These are phyloP conservation scores for Ramalina intermedia DNA, from an alignment of 495 filamentous ascomycete species.

Conservation along the genomic window DNA sequence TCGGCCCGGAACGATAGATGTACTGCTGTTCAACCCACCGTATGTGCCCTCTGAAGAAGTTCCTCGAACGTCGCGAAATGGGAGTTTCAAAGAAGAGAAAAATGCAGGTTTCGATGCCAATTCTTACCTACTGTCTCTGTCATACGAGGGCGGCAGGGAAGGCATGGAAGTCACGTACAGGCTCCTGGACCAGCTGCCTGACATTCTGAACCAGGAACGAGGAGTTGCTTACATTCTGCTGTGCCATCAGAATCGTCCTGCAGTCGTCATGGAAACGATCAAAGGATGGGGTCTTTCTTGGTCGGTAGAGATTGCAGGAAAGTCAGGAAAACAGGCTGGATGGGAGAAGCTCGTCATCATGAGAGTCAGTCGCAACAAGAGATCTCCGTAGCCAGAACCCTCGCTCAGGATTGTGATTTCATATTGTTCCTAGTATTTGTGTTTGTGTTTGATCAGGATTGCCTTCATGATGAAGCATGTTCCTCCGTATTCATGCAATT, in stretches of 20 bases:
- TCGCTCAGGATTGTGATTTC: neutral
- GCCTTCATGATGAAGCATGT: too few relatives aligned
- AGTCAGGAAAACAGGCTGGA: conserved; percentile 70
- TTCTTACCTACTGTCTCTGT: conserved; percentile 67
- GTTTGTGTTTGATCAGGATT: too few relatives aligned
- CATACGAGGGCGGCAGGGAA: conserved; percentile 75
- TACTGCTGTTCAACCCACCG: conserved; percentile 91
- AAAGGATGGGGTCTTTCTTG: conserved; percentile 41
- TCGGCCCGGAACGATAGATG: conserved; percentile 45
- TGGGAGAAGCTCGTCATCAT: conserved; percentile 84
- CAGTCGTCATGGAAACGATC: conserved; percentile 35
- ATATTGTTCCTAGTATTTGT: neutral
- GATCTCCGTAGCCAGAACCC: neutral
- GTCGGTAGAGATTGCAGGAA: conserved; percentile 64
- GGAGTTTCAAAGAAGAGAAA: conserved; percentile 11
- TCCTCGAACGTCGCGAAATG: conserved; percentile 30
- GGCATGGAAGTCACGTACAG: conserved; percentile 88
- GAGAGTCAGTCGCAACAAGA: conserved; percentile 49
- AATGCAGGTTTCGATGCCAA: conserved; percentile 37
- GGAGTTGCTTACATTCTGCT: conserved; percentile 84
- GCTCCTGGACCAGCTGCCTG: conserved; percentile 51
- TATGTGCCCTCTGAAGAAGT: conserved; percentile 80
- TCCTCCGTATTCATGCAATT: too few relatives aligned
- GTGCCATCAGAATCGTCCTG: conserved; percentile 66
- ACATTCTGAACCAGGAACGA: conserved; percentile 38